Base-by-base conservation (phyloP, 192 early-diverging fungal species). In the Neocallimastix lanati region DNA sequence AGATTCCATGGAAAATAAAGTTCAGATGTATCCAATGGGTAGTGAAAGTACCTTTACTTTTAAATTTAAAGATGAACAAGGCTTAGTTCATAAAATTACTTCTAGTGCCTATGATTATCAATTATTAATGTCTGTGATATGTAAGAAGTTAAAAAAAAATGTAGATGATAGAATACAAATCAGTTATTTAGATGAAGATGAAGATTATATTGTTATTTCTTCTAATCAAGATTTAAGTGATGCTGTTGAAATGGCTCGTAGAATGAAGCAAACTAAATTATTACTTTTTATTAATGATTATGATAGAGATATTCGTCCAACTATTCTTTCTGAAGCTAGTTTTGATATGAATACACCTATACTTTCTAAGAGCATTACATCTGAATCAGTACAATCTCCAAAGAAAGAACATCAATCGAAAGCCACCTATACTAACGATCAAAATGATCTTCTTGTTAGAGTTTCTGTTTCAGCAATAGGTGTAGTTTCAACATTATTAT, bases 111-210 rank as follows among this genome's bases (percentile, higher is more conserved):
- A 86, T 50, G 85, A 87, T 76, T 92, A 92, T 80, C 87, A 89
- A 79, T 80, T 88, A 35, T 82, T 86, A 13, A 91, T 92, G 82
- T 88, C 90, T 29, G 82, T 88, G 33, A 83, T 79, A 76, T 35
- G 84, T 82, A 80, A 82, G 81, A 80, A 85, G 82, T 82, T 86
- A 83, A 85, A 84, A 81, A 76, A 80, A 15, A 82, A 80, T 37
- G 76, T 84, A 11, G 80, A 83, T 76, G 83, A 85, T 78, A 88
- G 79, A 85, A 86, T 83, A 81, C 85, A 83, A 29, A 86, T 95
- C 30, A 91, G 91, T 2, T 98, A 96, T 81, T 83, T 94, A 79
- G 96, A 98, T 82, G 96, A 98, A 79, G 96, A 98, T 77, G 88
- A 91, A 37, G 96, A 98, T 83, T 84, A 88, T 78, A 93, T 98